Conservation (phyloP, 768 basidiomycete species). For the Boletales sp. region DNA sequence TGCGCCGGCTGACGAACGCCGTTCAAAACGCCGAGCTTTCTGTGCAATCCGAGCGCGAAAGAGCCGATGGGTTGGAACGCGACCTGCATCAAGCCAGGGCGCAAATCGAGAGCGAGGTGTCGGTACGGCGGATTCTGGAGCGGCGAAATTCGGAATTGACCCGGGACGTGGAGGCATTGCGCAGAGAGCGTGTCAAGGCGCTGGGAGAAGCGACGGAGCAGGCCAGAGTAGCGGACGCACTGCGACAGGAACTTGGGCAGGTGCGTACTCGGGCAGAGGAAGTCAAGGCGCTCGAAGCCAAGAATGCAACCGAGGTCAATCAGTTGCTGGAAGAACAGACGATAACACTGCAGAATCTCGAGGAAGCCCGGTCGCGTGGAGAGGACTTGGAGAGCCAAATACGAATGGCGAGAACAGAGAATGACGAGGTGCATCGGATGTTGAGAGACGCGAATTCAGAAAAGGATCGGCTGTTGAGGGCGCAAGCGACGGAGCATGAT, state of each 20-base stretch:
- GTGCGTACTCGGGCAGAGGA: constrained; percentile 63
- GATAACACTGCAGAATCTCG: constrained; percentile 63
- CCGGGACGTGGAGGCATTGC: constrained; percentile 53
- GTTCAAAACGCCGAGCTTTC: constrained; percentile 39
- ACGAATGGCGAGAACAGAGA: constrained; percentile 63
- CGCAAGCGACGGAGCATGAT: constrained; percentile 69
- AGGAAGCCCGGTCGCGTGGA: constrained; percentile 69
- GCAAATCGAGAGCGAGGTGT: constrained; percentile 61
- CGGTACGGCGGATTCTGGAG: constrained; percentile 61
- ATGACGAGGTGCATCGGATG: constrained; percentile 60
- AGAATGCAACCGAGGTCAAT: constrained; percentile 60
- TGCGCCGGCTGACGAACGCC: constrained; percentile 47
- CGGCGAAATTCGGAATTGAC: constrained; percentile 57
- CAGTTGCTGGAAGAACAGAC: constrained; percentile 74
- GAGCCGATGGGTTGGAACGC: constrained; percentile 55
- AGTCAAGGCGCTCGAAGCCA: constrained; percentile 61
- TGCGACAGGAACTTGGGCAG: constrained; percentile 62
- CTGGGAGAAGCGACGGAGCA: constrained; percentile 69
- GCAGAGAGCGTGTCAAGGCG: constrained; percentile 50
- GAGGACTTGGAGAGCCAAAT: constrained; percentile 78
- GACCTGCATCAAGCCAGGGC: constrained; percentile 60
- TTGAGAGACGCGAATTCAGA: constrained; percentile 67
- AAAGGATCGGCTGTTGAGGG: constrained; percentile 72
- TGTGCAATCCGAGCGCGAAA: constrained; percentile 44
- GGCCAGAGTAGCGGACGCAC: constrained; percentile 50